Base-by-base conservation (phyloP, 495 filamentous ascomycete genomes). In the Hypomontagnella submonticulosa region DNA sequence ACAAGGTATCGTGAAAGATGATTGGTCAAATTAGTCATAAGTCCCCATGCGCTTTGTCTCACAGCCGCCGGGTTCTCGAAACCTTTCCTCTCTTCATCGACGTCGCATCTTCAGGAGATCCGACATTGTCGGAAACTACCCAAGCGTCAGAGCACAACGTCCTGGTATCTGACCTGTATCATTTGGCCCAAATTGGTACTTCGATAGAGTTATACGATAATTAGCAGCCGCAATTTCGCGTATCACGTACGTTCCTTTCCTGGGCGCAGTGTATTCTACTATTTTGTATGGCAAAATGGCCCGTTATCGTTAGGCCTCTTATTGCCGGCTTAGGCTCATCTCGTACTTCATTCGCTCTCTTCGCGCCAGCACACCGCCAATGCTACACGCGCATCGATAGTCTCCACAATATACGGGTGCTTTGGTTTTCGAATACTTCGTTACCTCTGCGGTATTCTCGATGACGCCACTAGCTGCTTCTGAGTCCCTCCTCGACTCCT, bases 61-160 rank as follows among this genome's bases (percentile, higher is more conserved):
- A 50, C 23, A 50, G 51, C 30, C 58, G 42, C 52, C 59, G 50
- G 32, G 49, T 42, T 58, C 63, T 72, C 63, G 62, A 70, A 72
- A 70, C 70, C 49, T 54, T 34, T 37, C 38, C 62, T 43, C 38
- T 63, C 62, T 67, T 63, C 67, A 66, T 59, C 63, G 50, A 41
- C 30, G 64, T 73, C 59, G 59, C 70, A 73, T 71, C 70, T 46
- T 61, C 44, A 27, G 57, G 63, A 30, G 70, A 73, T 68, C 70
- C 53, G 63, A 73, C 67, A 71, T 54, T 50, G 37, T 40, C 44
- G 42, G 44, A 46, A 51, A 48, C 43, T n/a, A 32, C 40, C 52
- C 9, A 15, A 54, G 48, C 58, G 50, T 65, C 61, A 61, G 36
- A 47, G 37, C 59, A 33, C 46, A 32, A 12, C 10, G 3, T 20